Evolutionary conservation across 495 filamentous ascomycete species (phyloP), one percentile per base, ranked within the genome.

Genomic region (Baudoinia panamericana): DNA sequence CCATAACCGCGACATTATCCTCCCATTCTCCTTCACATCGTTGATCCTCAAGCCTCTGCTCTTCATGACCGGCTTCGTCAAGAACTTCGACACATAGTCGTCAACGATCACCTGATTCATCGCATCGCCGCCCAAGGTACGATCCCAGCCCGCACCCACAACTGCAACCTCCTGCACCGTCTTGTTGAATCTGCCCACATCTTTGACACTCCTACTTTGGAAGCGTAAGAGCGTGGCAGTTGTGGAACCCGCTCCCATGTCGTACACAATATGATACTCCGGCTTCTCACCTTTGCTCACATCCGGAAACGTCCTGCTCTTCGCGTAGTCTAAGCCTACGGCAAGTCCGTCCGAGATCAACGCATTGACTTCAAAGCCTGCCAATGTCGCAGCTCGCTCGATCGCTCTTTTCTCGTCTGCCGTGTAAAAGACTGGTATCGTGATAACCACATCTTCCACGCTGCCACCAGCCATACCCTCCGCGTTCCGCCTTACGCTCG

Each of bases 171-270:
- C 90, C 59, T 95, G 90, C 34, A 96, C 61, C 10, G 87, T 93
- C 69, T 99, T 99, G 66, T 93, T 99, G 70, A 74, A 92, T 51
- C 78, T 80, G 30, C 90, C 87, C 43, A 92, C 64, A 55, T 94
- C 86, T 66, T 95, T 99, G 33, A 96, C 82, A 5, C 69, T 79
- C 49, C 75, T 75, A 54, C 80, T 82, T 57, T 93, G 87, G 65
- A 96, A 93, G 51, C 73, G 80, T 56, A 99, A 56, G 13, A 99
- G 68, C 6, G 86, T 92, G n/a, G 88, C 90, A 42, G 84, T 93
- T 12, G 92, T 84, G n/a, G 84, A 93, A 7, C 90, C 90, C 53
- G 90, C 90, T 43, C 90, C 90, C 87, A 96, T 95, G 52, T 99
- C 92, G 51, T 85, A 96, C 13, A 99, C 73, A 55, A 99, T 67